Evolutionary conservation across 2,329 filamentous ascomycete species (phyloP).

Genomic region (Epicoccum sorghinum): DNA sequence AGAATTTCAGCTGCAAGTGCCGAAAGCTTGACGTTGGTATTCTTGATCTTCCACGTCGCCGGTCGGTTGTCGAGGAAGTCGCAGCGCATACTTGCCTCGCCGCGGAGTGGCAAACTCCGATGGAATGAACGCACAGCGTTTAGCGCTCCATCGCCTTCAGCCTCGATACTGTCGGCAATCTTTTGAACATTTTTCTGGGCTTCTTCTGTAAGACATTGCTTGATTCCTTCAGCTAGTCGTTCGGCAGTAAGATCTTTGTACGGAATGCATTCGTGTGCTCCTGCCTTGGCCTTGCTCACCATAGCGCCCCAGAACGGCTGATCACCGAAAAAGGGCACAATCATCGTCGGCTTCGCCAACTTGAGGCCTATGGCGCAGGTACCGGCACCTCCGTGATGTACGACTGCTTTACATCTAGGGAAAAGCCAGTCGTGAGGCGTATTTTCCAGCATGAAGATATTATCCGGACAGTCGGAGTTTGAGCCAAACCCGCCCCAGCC

Average conservation of each 20-base stretch:
- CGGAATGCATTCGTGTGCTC: slow-evolving; percentile 66
- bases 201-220: slow-evolving; percentile 67
- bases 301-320: slow-evolving; percentile 80
- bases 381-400: slow-evolving; percentile 80
- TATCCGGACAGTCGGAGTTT: slow-evolving; percentile 57
- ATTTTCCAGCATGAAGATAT: slow-evolving; percentile 75
- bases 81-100: slow-evolving; percentile 63
- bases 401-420: slow-evolving; percentile 67
- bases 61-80: slow-evolving; percentile 67
- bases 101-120: slow-evolving; percentile 59
- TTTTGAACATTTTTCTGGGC: slow-evolving; percentile 63
- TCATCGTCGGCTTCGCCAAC: slow-evolving; percentile 73
- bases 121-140: slow-evolving; percentile 75
- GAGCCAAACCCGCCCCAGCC: slow-evolving; percentile 76
- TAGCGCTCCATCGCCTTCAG: slow-evolving; percentile 69
- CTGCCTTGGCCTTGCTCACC: slow-evolving; percentile 68
- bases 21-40: slow-evolving; percentile 65
- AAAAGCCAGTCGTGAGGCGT: slow-evolving; percentile 81
- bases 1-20: slow-evolving; percentile 70
- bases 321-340: slow-evolving; percentile 81
- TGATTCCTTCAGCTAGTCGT: slow-evolving; percentile 72
- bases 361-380: slow-evolving; percentile 77
- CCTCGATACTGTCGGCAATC: slow-evolving; percentile 66
- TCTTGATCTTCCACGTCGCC: slow-evolving; percentile 70
- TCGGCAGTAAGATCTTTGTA: slow-evolving; percentile 71